These are phyloP conservation scores for Neoscytalidium dimidiatum DNA, from an alignment of 2,329 filamentous ascomycete species.

Conservation along the genomic window DNA sequence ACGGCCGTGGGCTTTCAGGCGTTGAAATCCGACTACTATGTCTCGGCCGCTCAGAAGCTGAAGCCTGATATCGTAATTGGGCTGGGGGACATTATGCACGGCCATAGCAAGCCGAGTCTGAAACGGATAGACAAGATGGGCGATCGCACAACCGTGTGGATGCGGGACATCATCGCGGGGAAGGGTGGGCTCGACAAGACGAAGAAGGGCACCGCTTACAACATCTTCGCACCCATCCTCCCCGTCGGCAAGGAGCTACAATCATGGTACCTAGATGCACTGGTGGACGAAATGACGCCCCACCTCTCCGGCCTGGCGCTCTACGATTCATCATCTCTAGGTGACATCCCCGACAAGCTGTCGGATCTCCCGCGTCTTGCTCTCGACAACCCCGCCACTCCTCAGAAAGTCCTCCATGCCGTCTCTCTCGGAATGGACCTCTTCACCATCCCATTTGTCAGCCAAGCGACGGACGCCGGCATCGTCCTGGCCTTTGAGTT, in stretches of 20 bases:
- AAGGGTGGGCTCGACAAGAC: slow-evolving; percentile 27
- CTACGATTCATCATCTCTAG: slow-evolving; percentile 71
- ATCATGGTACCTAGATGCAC: slow-evolving; percentile 73
- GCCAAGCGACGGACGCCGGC: slow-evolving; percentile 75
- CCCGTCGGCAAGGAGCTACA: slow-evolving; percentile 76
- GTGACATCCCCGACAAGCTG: slow-evolving; percentile 65
- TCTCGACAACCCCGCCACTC: slow-evolving; percentile 68
- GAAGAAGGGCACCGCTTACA: slow-evolving; percentile 24
- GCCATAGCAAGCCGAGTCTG: slow-evolving; percentile 56
- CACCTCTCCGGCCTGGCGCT: slow-evolving; percentile 70
- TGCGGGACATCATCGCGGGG: slow-evolving; percentile 64
- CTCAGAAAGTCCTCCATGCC: slow-evolving; percentile 76
- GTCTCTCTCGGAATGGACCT: slow-evolving; percentile 78
- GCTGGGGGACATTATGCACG: slow-evolving; percentile 71
- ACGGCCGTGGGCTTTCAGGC: slow-evolving; percentile 84
- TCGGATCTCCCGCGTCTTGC: slow-evolving; percentile 70
- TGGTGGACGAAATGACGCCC: slow-evolving; percentile 59
- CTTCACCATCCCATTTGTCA: slow-evolving; percentile 75
- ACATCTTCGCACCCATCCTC: slow-evolving; percentile 65
- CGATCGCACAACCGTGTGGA: slow-evolving; percentile 82
- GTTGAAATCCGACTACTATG: slow-evolving; percentile 70
- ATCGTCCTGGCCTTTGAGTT: slow-evolving; percentile 82
- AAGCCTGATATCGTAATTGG: slow-evolving; percentile 79
- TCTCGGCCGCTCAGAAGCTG: slow-evolving; percentile 63
- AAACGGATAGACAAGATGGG: slow-evolving; percentile 83